Percentiles rank a stretch among this genome's conserved stretches.
These are phyloP conservation scores for Nyctanthes arbortristis DNA, from an alignment of 257 asterid species.

Conservation along the genomic window DNA sequence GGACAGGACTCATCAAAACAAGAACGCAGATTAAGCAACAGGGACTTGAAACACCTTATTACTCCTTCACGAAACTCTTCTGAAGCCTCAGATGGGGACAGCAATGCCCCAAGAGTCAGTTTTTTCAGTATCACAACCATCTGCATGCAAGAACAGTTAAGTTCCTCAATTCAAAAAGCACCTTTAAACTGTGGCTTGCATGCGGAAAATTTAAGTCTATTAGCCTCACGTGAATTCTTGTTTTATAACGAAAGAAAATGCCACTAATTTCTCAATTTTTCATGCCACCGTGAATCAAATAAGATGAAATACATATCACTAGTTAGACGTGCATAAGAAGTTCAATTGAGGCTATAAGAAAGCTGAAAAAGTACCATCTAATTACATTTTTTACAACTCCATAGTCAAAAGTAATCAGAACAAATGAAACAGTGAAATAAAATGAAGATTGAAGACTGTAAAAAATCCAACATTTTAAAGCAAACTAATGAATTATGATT, in stretches of 20 bases:
- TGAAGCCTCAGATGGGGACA: slow-evolving; percentile 80
- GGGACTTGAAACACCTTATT: slow-evolving; percentile 76
- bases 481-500: background rate
- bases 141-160: slow-evolving; percentile 39
- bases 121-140: slow-evolving; percentile 80
- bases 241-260: background rate
- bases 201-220: background rate
- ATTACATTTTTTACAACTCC: background rate
- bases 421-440: background rate
- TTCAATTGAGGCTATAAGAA: background rate
- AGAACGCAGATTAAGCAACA: slow-evolving; percentile 60
- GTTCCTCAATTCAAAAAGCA: slow-evolving; percentile 14
- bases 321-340: background rate
- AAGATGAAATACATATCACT: background rate
- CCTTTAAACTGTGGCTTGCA: background rate
- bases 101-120: slow-evolving; percentile 77
- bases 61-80: slow-evolving; percentile 96
- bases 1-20: slow-evolving; percentile 68
- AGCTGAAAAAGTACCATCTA: background rate
- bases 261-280: background rate
- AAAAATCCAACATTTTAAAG: background rate
- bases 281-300: background rate
- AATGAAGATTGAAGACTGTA: background rate
- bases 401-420: background rate
- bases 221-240: background rate